These are phyloP conservation scores for Singerocomus rubriflavus DNA, from an alignment of 1,284 basidiomycete genomes.

Conservation along the genomic window DNA sequence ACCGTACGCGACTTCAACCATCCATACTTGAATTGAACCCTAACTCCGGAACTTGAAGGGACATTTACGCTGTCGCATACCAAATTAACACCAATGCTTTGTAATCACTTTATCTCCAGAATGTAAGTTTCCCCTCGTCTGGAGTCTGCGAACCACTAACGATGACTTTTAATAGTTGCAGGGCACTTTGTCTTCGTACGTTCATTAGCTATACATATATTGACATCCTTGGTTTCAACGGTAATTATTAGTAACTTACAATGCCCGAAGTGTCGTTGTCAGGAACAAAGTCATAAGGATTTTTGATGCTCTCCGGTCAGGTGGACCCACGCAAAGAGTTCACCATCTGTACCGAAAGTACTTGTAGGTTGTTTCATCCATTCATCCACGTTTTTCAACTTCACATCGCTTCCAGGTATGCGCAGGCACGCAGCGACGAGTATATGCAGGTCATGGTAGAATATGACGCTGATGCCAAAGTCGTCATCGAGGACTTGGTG, in stretches of 20 bases:
- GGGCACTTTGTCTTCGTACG: conserved; percentile 27
- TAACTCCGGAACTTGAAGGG: conserved; percentile 8
- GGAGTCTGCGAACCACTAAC: background rate
- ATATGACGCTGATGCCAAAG: background rate
- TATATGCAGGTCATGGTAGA: background rate
- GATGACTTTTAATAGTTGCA: conserved; percentile 15
- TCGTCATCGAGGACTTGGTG: background rate
- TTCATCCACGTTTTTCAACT: background rate
- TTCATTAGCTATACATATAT: conserved; percentile 1
- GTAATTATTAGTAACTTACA: conserved; percentile 18
- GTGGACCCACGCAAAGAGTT: conserved; percentile 1
- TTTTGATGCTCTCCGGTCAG: conserved; percentile 11
- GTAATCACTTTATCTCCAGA: conserved; percentile 24
- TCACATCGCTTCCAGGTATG: conserved; percentile 15
- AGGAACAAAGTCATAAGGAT: conserved; percentile 16
- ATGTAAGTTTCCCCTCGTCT: conserved; percentile 20
- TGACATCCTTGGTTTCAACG: background rate
- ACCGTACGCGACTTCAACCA: conserved; percentile 8
- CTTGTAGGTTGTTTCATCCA: background rate
- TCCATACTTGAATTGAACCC: background rate
- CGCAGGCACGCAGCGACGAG: background rate
- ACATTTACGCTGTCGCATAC: conserved; percentile 17
- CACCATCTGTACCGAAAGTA: conserved; percentile 13
- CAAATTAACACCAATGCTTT: conserved; percentile 22
- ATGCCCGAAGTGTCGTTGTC: background rate